Evolutionary conservation across 2,329 filamentous ascomycete genomes (phyloP), one percentile per base, ranked within the genome.

Genomic region (Epichloe coenophiala): DNA sequence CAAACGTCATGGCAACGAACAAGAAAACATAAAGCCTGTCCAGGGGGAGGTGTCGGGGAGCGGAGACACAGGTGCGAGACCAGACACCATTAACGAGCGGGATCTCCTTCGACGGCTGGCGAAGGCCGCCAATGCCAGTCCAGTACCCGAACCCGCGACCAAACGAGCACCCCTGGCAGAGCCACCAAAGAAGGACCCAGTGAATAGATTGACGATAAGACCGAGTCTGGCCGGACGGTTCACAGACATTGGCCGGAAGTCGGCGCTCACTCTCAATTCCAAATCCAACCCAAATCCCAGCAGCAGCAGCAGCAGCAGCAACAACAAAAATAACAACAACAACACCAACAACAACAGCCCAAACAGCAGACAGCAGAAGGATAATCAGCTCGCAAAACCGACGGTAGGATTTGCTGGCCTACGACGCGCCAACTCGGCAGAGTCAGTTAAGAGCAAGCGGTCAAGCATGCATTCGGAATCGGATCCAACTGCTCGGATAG

Each of bases 401-500:
- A 69, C 66, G 3, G 73, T 78, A 37, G 72, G 69, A 45, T 78
- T 77, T 57, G 61, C 64, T 5, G 70, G 70, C 35, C 58, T 78
- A 39, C 65, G 61, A 40, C 68, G 71, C 48, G 64, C 61, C 48
- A 58, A 63, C 12, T 77, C 75, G 2, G 63, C 61, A 27, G 75
- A 76, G 45, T 76, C 75, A 41, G 57, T 65, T 47, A 68, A 67
- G 55, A 71, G 71, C 56, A 78, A 77, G 61, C 66, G 68, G 50
- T 69, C 68, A 37, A 76, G 72, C 59, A 62, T 69, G 58, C 65
- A 70, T 52, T 78, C 76, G 0, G 76, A 80, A 50, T 59, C 64
- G 13, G 77, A 80, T 53, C 76, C 77, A 4, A 74, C 71, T 1
- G 76, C 76, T 56, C 74, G 77, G 43, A 78, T 80, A 47, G 71